Base-by-base conservation (phyloP, 805 yeast species). In the Isabelozyma pseudorhagii region DNA sequence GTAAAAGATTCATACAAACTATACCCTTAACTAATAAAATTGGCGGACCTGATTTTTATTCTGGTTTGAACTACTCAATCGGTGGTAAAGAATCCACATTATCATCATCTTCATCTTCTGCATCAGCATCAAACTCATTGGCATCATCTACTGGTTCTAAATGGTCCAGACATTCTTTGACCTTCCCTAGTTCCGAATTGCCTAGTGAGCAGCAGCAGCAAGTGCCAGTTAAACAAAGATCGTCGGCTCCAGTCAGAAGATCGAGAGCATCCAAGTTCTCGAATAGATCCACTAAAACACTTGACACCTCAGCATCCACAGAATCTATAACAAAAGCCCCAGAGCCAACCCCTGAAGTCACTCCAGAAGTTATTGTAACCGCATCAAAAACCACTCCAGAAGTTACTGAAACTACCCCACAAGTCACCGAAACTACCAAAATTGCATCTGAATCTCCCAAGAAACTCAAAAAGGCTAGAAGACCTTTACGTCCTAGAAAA, bases 401-500 rank as follows among this genome's bases (percentile, higher is more conserved):
- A 13, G 48, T 47, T 31, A 27, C 38, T 10, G 17, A 59, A 17
- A 40, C 50, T 8, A 18, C 47, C 1, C 9, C 49, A 4, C 5
- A 21, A 34, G 31, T 45, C 8, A 28, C 46, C 8, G 17, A 59
- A 17, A 40, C 50, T 6, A 18, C 47, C 2, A 3, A 46, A 21
- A 21, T 21, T 13, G 43, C 46, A 21, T 29, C 48, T 11, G 6
- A 48, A 15, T 38, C 50, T 7, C 34, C 48, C 4, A 27, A 50
- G 14, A 52, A 56, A 17, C 57, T 57, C 13, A 64, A 66, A 48
- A 67, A 69, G 51, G 53, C 56, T 44, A 67, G 92, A 69, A 82
- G 94, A 72, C 78, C 81, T 21, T 74, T 94, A 50, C 82, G 83
- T 62, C 97, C 98, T 5, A 79, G 96, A 55, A 94, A 89, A 70